Percentiles rank a stretch among this genome's conserved stretches.
Evolutionary conservation across 2,329 filamentous ascomycete genomes (phyloP).

Genomic region (Gyromitra esculenta): DNA sequence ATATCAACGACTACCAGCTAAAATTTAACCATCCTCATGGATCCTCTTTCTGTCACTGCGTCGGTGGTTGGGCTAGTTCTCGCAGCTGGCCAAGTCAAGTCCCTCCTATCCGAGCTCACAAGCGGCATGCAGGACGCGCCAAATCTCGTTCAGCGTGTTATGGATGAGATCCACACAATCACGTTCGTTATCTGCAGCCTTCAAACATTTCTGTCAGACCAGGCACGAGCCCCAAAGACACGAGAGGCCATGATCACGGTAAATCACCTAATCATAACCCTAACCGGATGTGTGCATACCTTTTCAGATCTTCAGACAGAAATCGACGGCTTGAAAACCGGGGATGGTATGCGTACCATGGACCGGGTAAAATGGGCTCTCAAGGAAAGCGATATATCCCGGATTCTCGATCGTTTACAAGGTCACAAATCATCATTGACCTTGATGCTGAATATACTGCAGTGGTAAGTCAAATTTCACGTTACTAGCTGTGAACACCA

Average conservation of each 20-base stretch:
- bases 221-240: neutral
- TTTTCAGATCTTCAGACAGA: constrained; percentile 3
- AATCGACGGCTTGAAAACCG: neutral
- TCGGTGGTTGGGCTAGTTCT: neutral
- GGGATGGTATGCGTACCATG: neutral
- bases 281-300: neutral
- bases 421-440: neutral
- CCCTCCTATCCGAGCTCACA: neutral
- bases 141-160: neutral
- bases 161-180: constrained; percentile 1
- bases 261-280: neutral
- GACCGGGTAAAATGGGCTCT: neutral
- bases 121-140: neutral
- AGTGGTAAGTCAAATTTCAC: neutral
- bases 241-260: neutral
- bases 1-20: neutral
- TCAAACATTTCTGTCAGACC: neutral
- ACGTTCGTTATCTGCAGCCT: constrained; percentile 1
- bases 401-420: neutral
- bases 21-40: neutral
- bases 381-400: neutral
- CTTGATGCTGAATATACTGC: neutral
- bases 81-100: neutral
- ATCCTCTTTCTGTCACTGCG: constrained; percentile 1
- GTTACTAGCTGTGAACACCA: neutral